These are phyloP conservation scores for Phanerodontia chrysosporium DNA, from an alignment of 768 basidiomycete species.

Conservation along the genomic window DNA sequence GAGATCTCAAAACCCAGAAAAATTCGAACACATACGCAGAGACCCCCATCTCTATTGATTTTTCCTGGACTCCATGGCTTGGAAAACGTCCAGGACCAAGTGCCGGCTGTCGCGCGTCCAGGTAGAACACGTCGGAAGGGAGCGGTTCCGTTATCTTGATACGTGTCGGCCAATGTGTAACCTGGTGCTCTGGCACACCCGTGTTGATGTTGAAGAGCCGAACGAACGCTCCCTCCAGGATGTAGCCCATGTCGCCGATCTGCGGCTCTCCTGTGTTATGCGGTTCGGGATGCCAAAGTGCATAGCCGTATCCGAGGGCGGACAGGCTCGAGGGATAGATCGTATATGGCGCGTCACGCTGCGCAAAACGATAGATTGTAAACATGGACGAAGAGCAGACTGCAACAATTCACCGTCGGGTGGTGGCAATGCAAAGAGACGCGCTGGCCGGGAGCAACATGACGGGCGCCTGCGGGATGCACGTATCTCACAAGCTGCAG, in stretches of 20 bases:
- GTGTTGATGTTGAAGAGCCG: constrained; percentile 7
- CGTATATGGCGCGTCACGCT: too few species aligned
- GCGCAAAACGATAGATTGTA: too few species aligned
- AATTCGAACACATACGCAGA: not conserved
- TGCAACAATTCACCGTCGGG: too few species aligned
- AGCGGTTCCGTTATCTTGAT: not conserved
- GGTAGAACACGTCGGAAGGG: not conserved
- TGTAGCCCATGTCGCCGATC: constrained; percentile 8
- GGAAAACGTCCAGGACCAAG: not conserved
- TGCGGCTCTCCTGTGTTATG: not conserved
- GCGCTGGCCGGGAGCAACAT: too few species aligned
- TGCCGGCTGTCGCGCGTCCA: not conserved
- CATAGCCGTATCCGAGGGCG: not conserved
- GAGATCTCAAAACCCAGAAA: not conserved
- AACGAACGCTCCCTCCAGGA: constrained; percentile 3
- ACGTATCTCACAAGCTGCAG: too few species aligned
- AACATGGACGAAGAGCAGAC: too few species aligned
- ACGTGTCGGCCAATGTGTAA: not conserved
- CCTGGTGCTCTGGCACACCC: not conserved
- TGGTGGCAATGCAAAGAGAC: too few species aligned
- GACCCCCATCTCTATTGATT: not conserved
- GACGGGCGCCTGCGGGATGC: too few species aligned
- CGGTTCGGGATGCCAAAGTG: constrained; percentile 6
- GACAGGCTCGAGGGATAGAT: not conserved
- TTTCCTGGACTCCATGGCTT: not conserved